phyloP scores from a whole-genome alignment of 768 basidiomycete genomes.

The Fomitopsis serialis region DNA sequence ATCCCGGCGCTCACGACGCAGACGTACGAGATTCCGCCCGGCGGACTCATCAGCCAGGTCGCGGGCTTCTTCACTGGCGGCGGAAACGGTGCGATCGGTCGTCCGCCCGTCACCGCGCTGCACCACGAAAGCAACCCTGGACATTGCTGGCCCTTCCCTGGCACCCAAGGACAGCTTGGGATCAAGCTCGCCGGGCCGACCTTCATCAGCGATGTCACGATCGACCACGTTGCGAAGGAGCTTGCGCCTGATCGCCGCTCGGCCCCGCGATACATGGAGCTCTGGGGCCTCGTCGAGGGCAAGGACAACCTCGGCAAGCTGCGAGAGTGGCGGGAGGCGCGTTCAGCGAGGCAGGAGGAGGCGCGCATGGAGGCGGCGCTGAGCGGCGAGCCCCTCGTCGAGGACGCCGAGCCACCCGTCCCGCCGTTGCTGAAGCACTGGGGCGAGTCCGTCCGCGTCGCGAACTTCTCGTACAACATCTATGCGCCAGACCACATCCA shows the following conservation, averaged over 20 bases:
- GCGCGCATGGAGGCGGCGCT: conserved; percentile 16
- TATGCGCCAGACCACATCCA: conserved; percentile 36
- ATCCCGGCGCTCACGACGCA: conserved; percentile 80
- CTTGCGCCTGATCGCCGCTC: conserved; percentile 75
- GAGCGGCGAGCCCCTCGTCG: conserved; percentile 6
- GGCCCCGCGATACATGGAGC: conserved; percentile 83
- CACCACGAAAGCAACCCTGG: conserved; percentile 81
- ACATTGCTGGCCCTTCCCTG: conserved; percentile 91
- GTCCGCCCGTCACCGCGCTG: conserved; percentile 81
- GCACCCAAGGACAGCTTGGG: conserved; percentile 74
- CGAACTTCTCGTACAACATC: conserved; percentile 43
- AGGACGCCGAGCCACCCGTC: conserved; percentile 14
- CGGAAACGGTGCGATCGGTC: conserved; percentile 59
- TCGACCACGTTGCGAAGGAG: conserved; percentile 85
- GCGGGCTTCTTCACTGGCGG: conserved; percentile 53
- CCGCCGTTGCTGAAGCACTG: conserved; percentile 25
- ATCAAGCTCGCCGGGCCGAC: conserved; percentile 66
- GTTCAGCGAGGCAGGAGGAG: conserved; percentile 24
- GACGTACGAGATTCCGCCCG: conserved; percentile 65
- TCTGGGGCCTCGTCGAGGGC: conserved; percentile 88
- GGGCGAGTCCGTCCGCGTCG: conserved; percentile 36
- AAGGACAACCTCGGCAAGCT: conserved; percentile 62
- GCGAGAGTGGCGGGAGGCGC: conserved; percentile 45
- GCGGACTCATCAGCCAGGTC: conserved; percentile 41
- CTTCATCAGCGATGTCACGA: conserved; percentile 61